phyloP scores from a whole-genome alignment of 345 rosid species.

The Pugionium dolabratum region DNA sequence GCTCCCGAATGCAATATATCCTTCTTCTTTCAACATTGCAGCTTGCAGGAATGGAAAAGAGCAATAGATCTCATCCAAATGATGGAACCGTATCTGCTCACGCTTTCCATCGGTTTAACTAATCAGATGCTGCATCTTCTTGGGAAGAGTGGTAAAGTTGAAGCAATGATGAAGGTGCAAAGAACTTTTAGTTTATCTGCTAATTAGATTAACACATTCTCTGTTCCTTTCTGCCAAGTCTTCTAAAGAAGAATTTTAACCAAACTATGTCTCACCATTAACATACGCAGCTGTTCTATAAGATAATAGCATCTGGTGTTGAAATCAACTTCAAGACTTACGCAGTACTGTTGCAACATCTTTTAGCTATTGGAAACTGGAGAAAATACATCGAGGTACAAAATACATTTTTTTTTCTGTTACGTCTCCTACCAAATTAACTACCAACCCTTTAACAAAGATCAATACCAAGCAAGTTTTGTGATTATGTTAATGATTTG shows the following conservation, averaged over 20 bases:
- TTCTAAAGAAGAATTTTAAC: slow-evolving; percentile 3
- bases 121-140: slow-evolving; percentile 79
- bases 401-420: not conserved
- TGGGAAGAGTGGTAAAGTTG: slow-evolving; percentile 83
- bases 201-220: not conserved
- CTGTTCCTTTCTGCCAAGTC: not conserved
- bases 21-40: slow-evolving; percentile 38
- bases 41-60: slow-evolving; percentile 79
- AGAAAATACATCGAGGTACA: slow-evolving; percentile 91
- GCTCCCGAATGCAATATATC: not conserved
- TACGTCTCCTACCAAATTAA: not conserved
- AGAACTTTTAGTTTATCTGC: slow-evolving; percentile 4
- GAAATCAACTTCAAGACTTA: slow-evolving; percentile 60
- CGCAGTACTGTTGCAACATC: slow-evolving; percentile 66
- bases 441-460: not conserved
- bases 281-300: slow-evolving; percentile 66
- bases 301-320: slow-evolving; percentile 62
- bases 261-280: slow-evolving; percentile 11
- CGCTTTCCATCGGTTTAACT: slow-evolving; percentile 60
- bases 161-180: slow-evolving; percentile 77
- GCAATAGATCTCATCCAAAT: slow-evolving; percentile 52
- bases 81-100: slow-evolving; percentile 70
- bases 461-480: not conserved
- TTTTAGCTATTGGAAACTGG: slow-evolving; percentile 82
- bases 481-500: slow-evolving; percentile 27